Evolutionary conservation across 768 basidiomycete genomes (phyloP), one percentile per base, ranked within the genome.

Genomic region (Astraeus odoratus): DNA sequence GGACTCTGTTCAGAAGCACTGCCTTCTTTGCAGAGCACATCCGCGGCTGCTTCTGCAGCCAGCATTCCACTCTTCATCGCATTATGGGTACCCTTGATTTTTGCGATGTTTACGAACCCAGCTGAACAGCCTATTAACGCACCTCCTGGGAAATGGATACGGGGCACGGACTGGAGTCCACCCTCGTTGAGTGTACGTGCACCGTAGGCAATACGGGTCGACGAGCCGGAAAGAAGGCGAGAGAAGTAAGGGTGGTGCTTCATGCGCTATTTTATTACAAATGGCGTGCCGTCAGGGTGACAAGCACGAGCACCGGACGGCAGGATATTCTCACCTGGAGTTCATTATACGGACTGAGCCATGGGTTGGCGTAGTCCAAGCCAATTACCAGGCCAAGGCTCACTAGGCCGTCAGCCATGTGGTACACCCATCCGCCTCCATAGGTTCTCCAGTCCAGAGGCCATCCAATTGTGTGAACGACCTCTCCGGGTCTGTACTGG

Each of bases 1-100:
- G 74, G 55, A 29, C 9, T 36, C 50, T 4, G 43, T 23, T 41
- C 26, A 7, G 39, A 27, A 12, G 26, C 25, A 1, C n/a, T 26
- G 18, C 46, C 24, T 25, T 39, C 54, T 12, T 24, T 42, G 48
- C 64, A 44, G 40, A 95, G 66, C 4, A 76, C 76, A 5, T 80
- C 73, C 53, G 73, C 92, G 0, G 89, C 89, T 0, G 87, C 75
- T 61, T 99, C 94, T 1, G 91, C 95, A 23, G 93, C 95, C 16
- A 98, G 73, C 86, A 97, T 97, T 23, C 96, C 96, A 29, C 86
- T 90, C 74, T 98, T 94, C 96, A 99, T 98, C 3, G 95, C 93
- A 48, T 94, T 98, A 61, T 98, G 96, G 0, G 94, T 95, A 12
- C 95, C 95, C 61, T 98, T 98, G 67, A 99, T 98, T 68, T 96